Base-by-base conservation (phyloP, 495 filamentous ascomycete species). In the Penicillium canescens region DNA sequence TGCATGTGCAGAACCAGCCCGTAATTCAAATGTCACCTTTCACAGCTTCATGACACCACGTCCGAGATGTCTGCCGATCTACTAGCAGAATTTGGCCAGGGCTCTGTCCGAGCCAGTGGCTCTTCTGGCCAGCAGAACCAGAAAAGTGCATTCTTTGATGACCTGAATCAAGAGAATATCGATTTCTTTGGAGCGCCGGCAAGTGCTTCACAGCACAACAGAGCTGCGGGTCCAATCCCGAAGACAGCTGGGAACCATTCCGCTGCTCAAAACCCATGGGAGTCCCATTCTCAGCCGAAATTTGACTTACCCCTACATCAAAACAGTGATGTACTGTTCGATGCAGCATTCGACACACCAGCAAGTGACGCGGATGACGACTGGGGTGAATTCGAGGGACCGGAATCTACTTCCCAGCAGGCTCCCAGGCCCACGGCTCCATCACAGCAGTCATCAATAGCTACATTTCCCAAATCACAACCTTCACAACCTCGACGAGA, bases 331-430 rank as follows among this genome's bases (percentile, higher is more conserved):
- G 68, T 78, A 7, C 53, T 79, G 40, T 78, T 79, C 50, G 79
- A 82, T 62, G 77, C 74, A 4, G 60, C 63, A 23, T 56, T 66
- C 14, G 78, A 78, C 44, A 55, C 55, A 14, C 55, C 61, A 14
- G 53, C 60, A 9, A 56, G 68, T 23, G 70, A 76, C 16, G 78
- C 79, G 6, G 83, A 88, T 33, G 87, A 90, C 61, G 87, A 85
- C 11, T 91, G 86, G 81, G 87, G 88, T 12, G 87, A 90, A 50
- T 91, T 91, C 57, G 88, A 88, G 60, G 78, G 78, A 12, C 80
- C 85, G 33, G 66, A 71, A 20, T 41, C 42, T 20, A 36, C 83
- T 80, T 4, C 85, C 79, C 45, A 80, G 76, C 28, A 91, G 86
- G 31, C 62, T 75, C 86, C 5, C 52, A 54, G 7, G n/a, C 23